phyloP scores from a whole-genome alignment of 2,329 filamentous ascomycete genomes.

The Myriangium duriaei region DNA sequence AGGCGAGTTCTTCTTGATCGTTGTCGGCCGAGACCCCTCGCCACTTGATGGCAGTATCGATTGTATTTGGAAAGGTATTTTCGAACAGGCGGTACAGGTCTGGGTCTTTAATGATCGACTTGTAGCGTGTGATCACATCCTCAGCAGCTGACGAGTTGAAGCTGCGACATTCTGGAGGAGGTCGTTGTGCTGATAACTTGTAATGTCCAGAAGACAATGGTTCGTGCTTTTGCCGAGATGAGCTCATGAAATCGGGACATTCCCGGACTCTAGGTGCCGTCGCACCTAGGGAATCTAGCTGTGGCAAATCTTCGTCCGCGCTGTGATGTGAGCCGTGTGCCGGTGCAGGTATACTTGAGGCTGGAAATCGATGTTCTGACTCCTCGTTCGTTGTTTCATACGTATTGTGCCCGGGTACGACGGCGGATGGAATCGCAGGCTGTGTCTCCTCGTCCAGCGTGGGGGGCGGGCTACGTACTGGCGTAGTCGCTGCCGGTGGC shows the following conservation, averaged over 20 bases:
- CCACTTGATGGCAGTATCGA: constrained; percentile 63
- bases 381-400: too few species aligned
- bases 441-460: too few species aligned
- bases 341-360: too few species aligned
- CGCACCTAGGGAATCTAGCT: too few species aligned
- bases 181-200: constrained; percentile 34
- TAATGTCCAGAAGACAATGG: constrained; percentile 33
- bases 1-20: constrained; percentile 50
- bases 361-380: too few species aligned
- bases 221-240: constrained; percentile 27
- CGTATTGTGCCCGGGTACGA: too few species aligned
- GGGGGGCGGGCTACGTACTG: too few species aligned
- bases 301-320: too few species aligned
- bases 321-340: too few species aligned
- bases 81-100: constrained; percentile 60
- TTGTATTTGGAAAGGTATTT: constrained; percentile 62
- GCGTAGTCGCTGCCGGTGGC: too few species aligned
- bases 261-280: too few species aligned
- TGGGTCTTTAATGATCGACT: constrained; percentile 29
- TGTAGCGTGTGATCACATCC: constrained; percentile 23
- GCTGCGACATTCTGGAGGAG: constrained; percentile 31
- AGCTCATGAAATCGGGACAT: constrained; percentile 34
- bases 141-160: constrained; percentile 35
- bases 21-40: constrained; percentile 47
- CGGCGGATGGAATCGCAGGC: too few species aligned